Evolutionary conservation across 139 green algal species (phyloP).

Genomic region (Haematococcus lacustris): DNA sequence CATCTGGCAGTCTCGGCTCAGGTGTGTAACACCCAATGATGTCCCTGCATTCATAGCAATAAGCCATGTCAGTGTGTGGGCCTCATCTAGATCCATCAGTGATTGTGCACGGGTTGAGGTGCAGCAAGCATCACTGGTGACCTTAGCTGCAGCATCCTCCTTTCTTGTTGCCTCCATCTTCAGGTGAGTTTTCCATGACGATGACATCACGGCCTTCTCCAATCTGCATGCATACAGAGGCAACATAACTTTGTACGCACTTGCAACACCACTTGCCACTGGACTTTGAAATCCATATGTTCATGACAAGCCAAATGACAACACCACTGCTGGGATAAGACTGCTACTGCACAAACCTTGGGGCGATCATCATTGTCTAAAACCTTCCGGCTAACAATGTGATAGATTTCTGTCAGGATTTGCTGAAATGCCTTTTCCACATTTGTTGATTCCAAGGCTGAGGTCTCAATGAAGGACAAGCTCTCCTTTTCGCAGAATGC

Average conservation of each 20-base stretch:
- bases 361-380: conserved; percentile 46
- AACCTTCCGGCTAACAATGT: conserved; percentile 94
- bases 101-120: too few relatives aligned
- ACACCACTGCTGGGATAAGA: too few relatives aligned
- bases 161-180: conserved; percentile 39
- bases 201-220: conserved; percentile 46
- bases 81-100: too few relatives aligned
- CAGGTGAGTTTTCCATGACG: conserved; percentile 43
- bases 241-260: background rate
- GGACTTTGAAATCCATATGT: too few relatives aligned
- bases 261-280: too few relatives aligned
- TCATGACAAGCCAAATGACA: too few relatives aligned
- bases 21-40: too few relatives aligned
- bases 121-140: too few relatives aligned
- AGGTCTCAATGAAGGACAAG: conserved; percentile 98
- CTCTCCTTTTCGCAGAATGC: conserved; percentile 85
- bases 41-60: too few relatives aligned
- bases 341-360: too few relatives aligned
- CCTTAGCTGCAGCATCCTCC: conserved; percentile 35
- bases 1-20: too few relatives aligned
- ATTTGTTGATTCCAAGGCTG: conserved; percentile 95
- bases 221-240: conserved; percentile 26
- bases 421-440: conserved; percentile 96
- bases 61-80: too few relatives aligned
- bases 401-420: conserved; percentile 97